Evolutionary conservation across 2,329 filamentous ascomycete species (phyloP), one percentile per base, ranked within the genome.

Genomic region (Colletotrichum incanum): DNA sequence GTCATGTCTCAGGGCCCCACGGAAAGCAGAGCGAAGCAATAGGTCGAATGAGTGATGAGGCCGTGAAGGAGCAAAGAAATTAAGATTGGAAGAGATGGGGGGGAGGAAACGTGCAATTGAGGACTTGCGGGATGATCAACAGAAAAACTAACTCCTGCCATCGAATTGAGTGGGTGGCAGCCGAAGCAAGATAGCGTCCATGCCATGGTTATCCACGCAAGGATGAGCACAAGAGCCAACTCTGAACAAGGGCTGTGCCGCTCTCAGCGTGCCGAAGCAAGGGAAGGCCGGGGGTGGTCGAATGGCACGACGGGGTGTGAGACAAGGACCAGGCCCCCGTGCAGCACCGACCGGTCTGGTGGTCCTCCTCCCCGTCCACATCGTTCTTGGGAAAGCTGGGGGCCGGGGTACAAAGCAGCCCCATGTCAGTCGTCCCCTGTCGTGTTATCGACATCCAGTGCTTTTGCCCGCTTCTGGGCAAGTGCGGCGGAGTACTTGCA

Each of bases 311-410:
- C 47, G 54, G 60, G 64, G 59, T 39, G 63, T 65, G 47, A 72
- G 72, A 72, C 72, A 73, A 60, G 69, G 68, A 69, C 64, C 69
- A 62, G 56, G 64, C 16, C 65, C 34, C 58, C 64, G 67, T 59
- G 63, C 62, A 67, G 67, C 62, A 61, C 62, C 71, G 70, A 61
- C 62, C 71, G 70, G 70, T 56, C 66, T 71, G 54, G 54, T 59
- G 65, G 66, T 65, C 66, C 66, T n/a, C 34, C 52, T 37, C 34
- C 14, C 34, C 55, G 34, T 26, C 55, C 34, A 28, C 58, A n/a
- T 58, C 67, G 41, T 66, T 73, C 61, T 66, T 62, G 61, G 67
- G 55, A 73, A 72, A 73, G 71, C 61, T 71, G 71, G 71, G 55
- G 71, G 55, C 52, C 39, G 43, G 71, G 61, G 62, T 65, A 62